Base-by-base conservation (phyloP, 441 rosid genomes). In the Arabidopsis hybrid region DNA sequence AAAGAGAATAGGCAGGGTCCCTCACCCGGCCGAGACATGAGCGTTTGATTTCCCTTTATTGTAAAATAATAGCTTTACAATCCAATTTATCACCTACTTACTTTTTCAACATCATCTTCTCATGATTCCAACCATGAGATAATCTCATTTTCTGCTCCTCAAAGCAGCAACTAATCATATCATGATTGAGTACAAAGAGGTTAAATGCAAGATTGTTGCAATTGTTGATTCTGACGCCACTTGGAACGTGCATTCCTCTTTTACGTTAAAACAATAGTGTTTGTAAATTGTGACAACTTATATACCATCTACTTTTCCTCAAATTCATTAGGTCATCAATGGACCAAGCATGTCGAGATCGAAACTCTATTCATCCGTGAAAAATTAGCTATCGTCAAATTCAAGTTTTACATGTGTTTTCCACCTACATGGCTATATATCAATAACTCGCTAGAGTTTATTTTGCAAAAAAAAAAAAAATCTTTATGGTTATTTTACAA, bases 1-100 rank as follows among this genome's bases (percentile, higher is more conserved):
- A 61, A 39, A 71, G 53, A 61, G 36, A 26, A n/a, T 17, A 38
- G 72, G 72, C 60, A 73, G 60, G 77, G 77, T 57, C 72, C 77
- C 77, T 59, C 72, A 65, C 77, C 8, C 49, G 42, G 77, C 35
- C 26, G 26, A 21, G 71, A 65, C 77, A 73, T 35, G 6, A 72
- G 4, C 45, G 26, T 35, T 42, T 29, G 4, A 29, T 29, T 29
- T n/a, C 9, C 18, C 60, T 34, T 57, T 72, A 57, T 14, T 35
- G 32, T 53, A 14, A 46, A 14, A 14, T 39, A 11, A 4, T 40
- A 8, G 14, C 7, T 18, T 11, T 5, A 31, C 2, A 35, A 47
- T 34, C 35, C 13, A 35, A 35, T 64, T 8, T 36, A 51, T 51
- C 21, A 5, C 35, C 17, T 34, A 17, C 40, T 14, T 13, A 46